phyloP scores from a whole-genome alignment of 176 grass and related monocot genomes.

The Eremochloa ophiuroides region DNA sequence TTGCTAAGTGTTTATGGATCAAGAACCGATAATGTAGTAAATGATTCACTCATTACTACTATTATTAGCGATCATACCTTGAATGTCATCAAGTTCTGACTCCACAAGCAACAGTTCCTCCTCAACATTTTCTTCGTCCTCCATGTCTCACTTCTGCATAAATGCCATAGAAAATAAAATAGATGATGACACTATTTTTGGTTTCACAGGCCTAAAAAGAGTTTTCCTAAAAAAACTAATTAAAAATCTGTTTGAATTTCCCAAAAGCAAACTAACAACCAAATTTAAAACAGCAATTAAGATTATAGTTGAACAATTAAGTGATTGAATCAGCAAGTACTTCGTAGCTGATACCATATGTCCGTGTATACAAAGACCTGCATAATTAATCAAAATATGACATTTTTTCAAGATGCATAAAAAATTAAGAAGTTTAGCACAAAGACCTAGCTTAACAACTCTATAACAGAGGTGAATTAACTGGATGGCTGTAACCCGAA shows the following conservation, averaged over 20 bases:
- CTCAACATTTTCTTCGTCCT: conserved; percentile 40
- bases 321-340: not conserved
- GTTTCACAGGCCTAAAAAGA: not conserved
- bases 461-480: not conserved
- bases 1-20: not conserved
- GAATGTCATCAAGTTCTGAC: conserved; percentile 70
- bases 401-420: conserved; percentile 4
- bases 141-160: conserved; percentile 24
- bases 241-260: not conserved
- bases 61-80: conserved; percentile 52
- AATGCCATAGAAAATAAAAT: not conserved
- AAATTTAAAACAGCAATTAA: not conserved
- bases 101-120: conserved; percentile 67
- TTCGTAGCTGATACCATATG: not conserved
- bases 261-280: not conserved
- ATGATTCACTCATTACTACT: not conserved
- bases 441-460: not conserved
- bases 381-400: not conserved
- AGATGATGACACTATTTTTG: not conserved
- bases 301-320: not conserved
- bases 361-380: not conserved
- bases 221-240: not conserved
- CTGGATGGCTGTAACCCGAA: not conserved
- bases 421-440: too few relatives aligned
- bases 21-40: not conserved